Evolutionary conservation across 345 rosid species (phyloP), one percentile per base, ranked within the genome.

Genomic region (Nasturtium officinale): DNA sequence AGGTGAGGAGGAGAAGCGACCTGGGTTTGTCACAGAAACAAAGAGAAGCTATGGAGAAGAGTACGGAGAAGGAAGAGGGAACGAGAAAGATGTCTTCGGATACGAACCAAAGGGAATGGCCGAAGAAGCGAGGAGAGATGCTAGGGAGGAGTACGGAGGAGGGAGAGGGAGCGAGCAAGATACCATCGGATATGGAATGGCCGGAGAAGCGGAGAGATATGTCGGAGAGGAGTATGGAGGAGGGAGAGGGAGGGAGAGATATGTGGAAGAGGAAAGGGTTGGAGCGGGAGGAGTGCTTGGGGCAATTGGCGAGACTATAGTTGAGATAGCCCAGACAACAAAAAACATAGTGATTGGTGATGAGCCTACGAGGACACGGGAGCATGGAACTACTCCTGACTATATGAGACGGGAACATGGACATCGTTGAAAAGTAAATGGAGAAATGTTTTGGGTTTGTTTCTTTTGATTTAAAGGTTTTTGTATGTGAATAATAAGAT

Each of bases 231-330:
- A 46, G 16, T 69, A 65, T 40, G 59, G 42, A 47, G 78, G 67
- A 74, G 71, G 74, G 38, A 64, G 57, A 56, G 63, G 53, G 23
- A 16, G 26, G n/a, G 75, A 58, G 28, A 51, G 68, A 65, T 61
- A 67, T 47, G 65, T 65, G 11, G 21, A 65, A 56, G 65, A 76
- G 9, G 75, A 46, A 57, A 65, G 47, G 21, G 71, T 9, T 71
- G 80, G 46, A 28, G 62, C 56, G 55, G 79, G 86, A 60, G 79
- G 87, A 16, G 72, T 86, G 23, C 72, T 89, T 37, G 84, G 77
- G 42, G 94, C 90, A 43, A 85, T 86, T n/a, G 90, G 90, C 51
- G 91, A 89, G 78, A 90, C 98, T 68, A 80, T 86, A 80, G 84
- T 23, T 2, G 93, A 83, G 84, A 90, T 89, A 5, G 97, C 88